Conservation (phyloP, 345 rosid genomes). For the Camelina hispida region DNA sequence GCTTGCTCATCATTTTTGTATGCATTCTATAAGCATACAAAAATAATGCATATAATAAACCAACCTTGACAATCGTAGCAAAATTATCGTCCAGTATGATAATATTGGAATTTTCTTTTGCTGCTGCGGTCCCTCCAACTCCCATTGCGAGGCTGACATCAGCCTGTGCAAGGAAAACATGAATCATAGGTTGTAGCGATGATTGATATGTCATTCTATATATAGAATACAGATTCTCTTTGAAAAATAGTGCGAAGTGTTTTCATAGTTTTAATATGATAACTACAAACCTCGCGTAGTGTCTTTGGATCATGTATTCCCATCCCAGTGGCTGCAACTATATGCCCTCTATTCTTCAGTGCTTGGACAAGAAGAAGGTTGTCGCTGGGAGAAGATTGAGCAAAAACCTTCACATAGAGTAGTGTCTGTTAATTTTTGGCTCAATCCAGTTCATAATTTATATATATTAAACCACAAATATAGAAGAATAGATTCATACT, state of each 20-base stretch:
- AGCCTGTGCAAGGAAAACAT: slow-evolving; percentile 60
- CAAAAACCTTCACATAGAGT: slow-evolving; percentile 67
- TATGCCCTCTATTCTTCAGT: slow-evolving; percentile 65
- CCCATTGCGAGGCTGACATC: slow-evolving; percentile 92
- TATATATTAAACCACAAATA: background rate
- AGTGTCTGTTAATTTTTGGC: slow-evolving; percentile 16
- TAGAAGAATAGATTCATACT: slow-evolving; percentile 47
- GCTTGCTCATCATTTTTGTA: background rate
- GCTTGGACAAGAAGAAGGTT: slow-evolving; percentile 81
- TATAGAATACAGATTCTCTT: background rate
- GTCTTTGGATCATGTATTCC: slow-evolving; percentile 89
- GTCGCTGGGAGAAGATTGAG: slow-evolving; percentile 74
- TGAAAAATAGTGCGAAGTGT: background rate
- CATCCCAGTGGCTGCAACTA: slow-evolving; percentile 94
- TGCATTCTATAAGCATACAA: background rate
- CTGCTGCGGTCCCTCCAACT: slow-evolving; percentile 83
- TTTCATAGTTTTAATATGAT: background rate
- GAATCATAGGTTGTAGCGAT: slow-evolving; percentile 30
- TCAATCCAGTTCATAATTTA: background rate
- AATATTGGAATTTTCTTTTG: slow-evolving; percentile 83
- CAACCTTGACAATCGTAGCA: slow-evolving; percentile 81
- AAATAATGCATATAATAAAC: slow-evolving; percentile 25
- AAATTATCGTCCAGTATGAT: slow-evolving; percentile 79
- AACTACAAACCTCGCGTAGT: slow-evolving; percentile 58
- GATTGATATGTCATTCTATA: slow-evolving; percentile 12